Evolutionary conservation across 2,329 filamentous ascomycete genomes (phyloP).

Genomic region (Aspergillus sp.): DNA sequence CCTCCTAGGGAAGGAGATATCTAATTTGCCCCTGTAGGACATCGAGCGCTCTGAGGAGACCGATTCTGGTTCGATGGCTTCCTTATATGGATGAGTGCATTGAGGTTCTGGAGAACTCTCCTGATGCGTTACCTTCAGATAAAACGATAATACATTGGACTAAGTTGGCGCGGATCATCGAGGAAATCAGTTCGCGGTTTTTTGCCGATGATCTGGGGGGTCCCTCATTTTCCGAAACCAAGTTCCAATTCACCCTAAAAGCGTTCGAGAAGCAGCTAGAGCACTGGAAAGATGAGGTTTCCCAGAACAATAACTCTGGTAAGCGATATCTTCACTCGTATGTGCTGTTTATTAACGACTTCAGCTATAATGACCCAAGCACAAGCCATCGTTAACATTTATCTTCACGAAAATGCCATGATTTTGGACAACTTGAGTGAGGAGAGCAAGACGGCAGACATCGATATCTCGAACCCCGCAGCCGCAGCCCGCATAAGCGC

Average conservation of each 20-base stretch:
- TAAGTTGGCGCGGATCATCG: constrained; percentile 62
- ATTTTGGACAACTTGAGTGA: constrained; percentile 62
- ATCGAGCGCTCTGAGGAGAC: constrained; percentile 58
- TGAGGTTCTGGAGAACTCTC: constrained; percentile 56
- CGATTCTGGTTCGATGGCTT: constrained; percentile 60
- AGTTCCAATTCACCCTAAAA: constrained; percentile 64
- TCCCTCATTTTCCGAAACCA: constrained; percentile 58
- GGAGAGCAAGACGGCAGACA: constrained; percentile 24
- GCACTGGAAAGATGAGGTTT: constrained; percentile 58
- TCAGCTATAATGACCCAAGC: constrained; percentile 63
- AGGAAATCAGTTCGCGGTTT: constrained; percentile 68
- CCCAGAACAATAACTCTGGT: constrained; percentile 57
- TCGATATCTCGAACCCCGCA: constrained; percentile 32
- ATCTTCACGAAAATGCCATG: constrained; percentile 74
- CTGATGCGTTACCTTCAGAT: constrained; percentile 59
- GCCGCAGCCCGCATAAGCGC: constrained; percentile 65
- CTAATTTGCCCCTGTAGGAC: constrained; percentile 41
- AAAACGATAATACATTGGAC: constrained; percentile 57
- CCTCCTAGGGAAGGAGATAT: not conserved
- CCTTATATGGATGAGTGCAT: constrained; percentile 65
- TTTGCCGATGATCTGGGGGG: constrained; percentile 63
- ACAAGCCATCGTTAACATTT: constrained; percentile 66
- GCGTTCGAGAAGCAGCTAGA: constrained; percentile 66
- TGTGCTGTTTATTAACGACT: constrained; percentile 5
- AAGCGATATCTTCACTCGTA: constrained; percentile 32